These are phyloP conservation scores for Dipteronia dyeriana DNA, from an alignment of 345 rosid genomes.

Conservation along the genomic window DNA sequence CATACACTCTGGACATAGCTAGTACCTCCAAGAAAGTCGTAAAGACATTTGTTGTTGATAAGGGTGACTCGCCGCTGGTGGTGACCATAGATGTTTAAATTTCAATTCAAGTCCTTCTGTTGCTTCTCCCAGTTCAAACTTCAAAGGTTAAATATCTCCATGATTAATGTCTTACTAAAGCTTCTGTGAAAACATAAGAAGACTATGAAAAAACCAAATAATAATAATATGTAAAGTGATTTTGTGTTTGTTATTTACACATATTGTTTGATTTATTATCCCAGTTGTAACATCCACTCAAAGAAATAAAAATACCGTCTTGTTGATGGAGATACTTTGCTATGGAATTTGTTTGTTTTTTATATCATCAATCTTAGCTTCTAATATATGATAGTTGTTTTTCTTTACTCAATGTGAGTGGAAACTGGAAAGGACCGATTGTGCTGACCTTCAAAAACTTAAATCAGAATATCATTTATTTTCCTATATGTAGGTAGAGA, in stretches of 20 bases:
- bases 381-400: no score
- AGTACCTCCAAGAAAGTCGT: conserved; percentile 41
- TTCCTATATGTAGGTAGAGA: background rate
- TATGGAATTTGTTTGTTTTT: no score
- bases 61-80: conserved; percentile 62
- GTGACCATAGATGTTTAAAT: conserved; percentile 49
- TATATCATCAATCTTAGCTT: no score
- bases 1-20: conserved; percentile 54
- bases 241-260: conserved; percentile 9
- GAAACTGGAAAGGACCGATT: no score
- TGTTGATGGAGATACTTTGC: background rate
- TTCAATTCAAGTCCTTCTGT: background rate
- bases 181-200: background rate
- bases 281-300: background rate
- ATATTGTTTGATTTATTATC: conserved; percentile 7
- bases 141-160: background rate
- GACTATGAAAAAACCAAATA: background rate
- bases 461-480: no score
- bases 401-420: no score
- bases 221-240: background rate
- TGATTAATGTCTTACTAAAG: background rate
- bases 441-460: no score
- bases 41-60: conserved; percentile 59
- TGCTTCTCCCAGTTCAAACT: conserved; percentile 9
- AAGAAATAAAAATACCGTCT: conserved; percentile 5